Evolutionary conservation across 176 grass and related monocot genomes (phyloP).

Genomic region (Pharus latifolius): DNA sequence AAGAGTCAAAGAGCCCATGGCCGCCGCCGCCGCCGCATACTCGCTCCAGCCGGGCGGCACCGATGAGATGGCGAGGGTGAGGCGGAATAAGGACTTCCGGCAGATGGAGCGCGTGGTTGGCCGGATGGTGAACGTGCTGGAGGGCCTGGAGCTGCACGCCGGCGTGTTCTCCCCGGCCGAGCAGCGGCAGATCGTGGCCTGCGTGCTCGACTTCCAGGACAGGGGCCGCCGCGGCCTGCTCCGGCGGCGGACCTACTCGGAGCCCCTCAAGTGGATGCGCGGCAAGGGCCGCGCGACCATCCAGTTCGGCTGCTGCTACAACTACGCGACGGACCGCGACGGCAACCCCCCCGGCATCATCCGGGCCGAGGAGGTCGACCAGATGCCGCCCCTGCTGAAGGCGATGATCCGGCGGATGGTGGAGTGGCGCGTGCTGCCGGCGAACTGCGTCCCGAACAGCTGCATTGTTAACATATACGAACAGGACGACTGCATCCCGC

Average conservation of each 20-base stretch:
- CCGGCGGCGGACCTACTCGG: slow-evolving; percentile 45
- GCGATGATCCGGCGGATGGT: slow-evolving; percentile 42
- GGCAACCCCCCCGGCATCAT: not conserved
- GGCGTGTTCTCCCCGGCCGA: slow-evolving; percentile 39
- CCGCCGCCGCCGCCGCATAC: no score
- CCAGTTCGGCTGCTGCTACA: slow-evolving; percentile 76
- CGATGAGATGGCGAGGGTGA: not conserved
- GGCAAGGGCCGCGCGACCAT: slow-evolving; percentile 53
- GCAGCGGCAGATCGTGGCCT: slow-evolving; percentile 25
- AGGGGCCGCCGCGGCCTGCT: slow-evolving; percentile 19
- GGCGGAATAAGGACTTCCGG: slow-evolving; percentile 24
- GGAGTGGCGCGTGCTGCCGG: slow-evolving; percentile 36
- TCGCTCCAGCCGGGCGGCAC: no score
- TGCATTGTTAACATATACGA: slow-evolving; percentile 77
- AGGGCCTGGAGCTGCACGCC: slow-evolving; percentile 50
- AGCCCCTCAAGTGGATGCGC: slow-evolving; percentile 68
- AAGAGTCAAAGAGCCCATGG: no score
- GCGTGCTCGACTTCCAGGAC: slow-evolving; percentile 31
- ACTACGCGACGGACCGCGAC: slow-evolving; percentile 7
- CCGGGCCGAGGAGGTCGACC: slow-evolving; percentile 31
- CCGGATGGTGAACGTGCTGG: slow-evolving; percentile 21
- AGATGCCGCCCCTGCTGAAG: slow-evolving; percentile 31
- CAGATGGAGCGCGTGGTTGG: slow-evolving; percentile 39
- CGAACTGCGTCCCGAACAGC: slow-evolving; percentile 31
- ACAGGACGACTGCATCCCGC: slow-evolving; percentile 57